A percentile compares a stretch with the other conserved stretches of the same genome.
phyloP scores from a whole-genome alignment of 2,329 filamentous ascomycete species.

The Exophiala spinifera region DNA sequence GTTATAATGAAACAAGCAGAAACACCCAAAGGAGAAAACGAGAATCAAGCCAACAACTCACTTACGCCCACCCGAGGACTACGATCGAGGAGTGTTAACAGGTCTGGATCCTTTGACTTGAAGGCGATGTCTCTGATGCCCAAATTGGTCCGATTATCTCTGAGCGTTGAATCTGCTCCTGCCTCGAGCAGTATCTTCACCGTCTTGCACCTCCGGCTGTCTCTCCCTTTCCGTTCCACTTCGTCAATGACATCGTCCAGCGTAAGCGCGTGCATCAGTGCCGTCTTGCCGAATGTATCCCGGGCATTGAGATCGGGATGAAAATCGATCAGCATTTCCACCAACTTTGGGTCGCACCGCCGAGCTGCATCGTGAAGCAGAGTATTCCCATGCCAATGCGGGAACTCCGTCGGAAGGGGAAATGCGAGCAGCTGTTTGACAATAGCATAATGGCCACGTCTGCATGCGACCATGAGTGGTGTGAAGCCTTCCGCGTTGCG shows the following conservation, averaged over 20 bases:
- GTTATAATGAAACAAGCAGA: background rate
- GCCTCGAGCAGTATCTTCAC: conserved; percentile 16
- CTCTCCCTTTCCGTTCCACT: conserved; percentile 2
- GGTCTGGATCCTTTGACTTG: conserved; percentile 12
- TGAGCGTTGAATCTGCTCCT: conserved; percentile 15
- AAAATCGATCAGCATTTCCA: conserved; percentile 18
- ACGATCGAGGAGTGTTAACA: conserved; percentile 10
- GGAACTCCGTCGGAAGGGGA: conserved; percentile 16
- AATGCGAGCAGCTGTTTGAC: conserved; percentile 23
- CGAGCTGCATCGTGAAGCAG: conserved; percentile 26
- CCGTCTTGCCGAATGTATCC: conserved; percentile 25
- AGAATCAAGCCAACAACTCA: conserved; percentile 13
- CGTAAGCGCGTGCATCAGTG: conserved; percentile 26
- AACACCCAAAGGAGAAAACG: background rate
- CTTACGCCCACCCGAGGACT: conserved; percentile 8
- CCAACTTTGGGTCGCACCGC: conserved; percentile 19
- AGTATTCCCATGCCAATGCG: conserved; percentile 25
- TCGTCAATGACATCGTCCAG: conserved; percentile 15
- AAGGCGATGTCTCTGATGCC: conserved; percentile 12
- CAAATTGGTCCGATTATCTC: conserved; percentile 7
- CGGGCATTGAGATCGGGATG: conserved; percentile 16
- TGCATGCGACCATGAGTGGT: conserved; percentile 24
- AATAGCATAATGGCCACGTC: conserved; percentile 17
- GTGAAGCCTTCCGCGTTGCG: conserved; percentile 16
- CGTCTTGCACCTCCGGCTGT: conserved; percentile 7